Conservation (phyloP, 768 basidiomycete species). For the Harrya chromipes region DNA sequence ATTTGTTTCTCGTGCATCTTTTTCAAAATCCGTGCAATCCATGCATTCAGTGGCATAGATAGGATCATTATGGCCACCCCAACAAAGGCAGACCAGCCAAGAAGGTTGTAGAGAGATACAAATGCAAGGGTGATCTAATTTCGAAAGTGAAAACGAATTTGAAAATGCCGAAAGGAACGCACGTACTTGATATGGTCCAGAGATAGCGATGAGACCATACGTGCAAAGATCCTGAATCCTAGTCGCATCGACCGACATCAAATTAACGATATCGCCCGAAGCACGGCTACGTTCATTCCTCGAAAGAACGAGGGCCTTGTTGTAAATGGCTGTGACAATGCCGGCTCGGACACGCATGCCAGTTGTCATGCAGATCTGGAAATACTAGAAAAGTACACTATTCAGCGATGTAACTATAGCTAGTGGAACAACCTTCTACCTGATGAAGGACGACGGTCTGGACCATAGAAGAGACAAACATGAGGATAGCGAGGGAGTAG, state of each 20-base stretch:
- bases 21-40: constrained; percentile 68
- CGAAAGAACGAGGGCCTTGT: constrained; percentile 81
- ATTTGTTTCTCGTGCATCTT: constrained; percentile 84
- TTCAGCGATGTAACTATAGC: not conserved
- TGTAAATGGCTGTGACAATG: constrained; percentile 80
- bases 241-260: constrained; percentile 86
- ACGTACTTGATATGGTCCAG: constrained; percentile 79
- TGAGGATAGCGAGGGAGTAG: constrained; percentile 68
- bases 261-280: constrained; percentile 90
- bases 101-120: constrained; percentile 81
- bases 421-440: constrained; percentile 34
- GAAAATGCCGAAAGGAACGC: not conserved
- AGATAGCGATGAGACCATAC: constrained; percentile 80
- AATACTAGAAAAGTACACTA: constrained; percentile 53
- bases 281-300: constrained; percentile 80
- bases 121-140: constrained; percentile 81
- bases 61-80: constrained; percentile 88
- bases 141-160: not conserved
- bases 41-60: constrained; percentile 71
- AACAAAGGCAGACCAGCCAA: constrained; percentile 90
- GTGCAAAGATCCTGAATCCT: constrained; percentile 78
- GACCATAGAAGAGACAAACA: constrained; percentile 77
- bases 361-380: constrained; percentile 77
- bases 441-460: constrained; percentile 84
- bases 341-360: constrained; percentile 95